Percentiles rank a stretch among this genome's conserved stretches.
phyloP scores from a whole-genome alignment of 768 basidiomycete species.

The Serendipita sp. region DNA sequence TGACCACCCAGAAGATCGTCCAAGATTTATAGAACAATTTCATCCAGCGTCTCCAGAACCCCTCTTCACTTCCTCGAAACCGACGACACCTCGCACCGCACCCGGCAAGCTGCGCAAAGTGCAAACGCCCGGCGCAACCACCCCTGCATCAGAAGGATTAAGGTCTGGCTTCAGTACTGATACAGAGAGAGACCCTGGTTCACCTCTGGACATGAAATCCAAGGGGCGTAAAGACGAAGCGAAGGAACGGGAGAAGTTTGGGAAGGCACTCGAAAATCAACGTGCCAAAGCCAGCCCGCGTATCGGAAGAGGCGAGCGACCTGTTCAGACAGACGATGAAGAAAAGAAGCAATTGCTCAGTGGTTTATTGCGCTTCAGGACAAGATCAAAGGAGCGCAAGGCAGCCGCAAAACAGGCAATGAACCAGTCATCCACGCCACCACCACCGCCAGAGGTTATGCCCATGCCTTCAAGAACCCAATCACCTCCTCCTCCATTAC shows the following conservation, averaged over 20 bases:
- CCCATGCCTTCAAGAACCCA: not conserved
- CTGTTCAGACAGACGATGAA: not conserved
- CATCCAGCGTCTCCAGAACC: not conserved
- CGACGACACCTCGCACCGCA: not conserved
- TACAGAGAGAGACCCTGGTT: not conserved
- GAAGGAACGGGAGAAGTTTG: not conserved
- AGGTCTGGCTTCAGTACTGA: not conserved
- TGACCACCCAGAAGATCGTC: not conserved
- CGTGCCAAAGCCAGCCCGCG: not conserved
- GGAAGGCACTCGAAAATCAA: not conserved
- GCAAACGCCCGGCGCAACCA: not conserved
- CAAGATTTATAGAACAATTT: constrained; percentile 3
- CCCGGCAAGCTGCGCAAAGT: not conserved
- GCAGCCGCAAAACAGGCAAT: not conserved
- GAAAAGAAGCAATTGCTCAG: not conserved
- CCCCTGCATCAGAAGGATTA: not conserved
- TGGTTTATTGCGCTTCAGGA: constrained; percentile 1
- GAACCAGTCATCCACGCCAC: not conserved
- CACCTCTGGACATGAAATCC: not conserved
- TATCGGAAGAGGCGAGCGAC: not conserved
- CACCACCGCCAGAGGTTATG: not conserved
- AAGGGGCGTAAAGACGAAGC: not conserved
- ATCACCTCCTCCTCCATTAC: not conserved
- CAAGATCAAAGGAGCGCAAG: constrained; percentile 1
- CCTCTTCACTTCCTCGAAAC: not conserved